Evolutionary conservation across 225 moss, liverwort and hornwort species (phyloP), one percentile per base, ranked within the genome.

Genomic region (Pseudisothecium myosuroides): DNA sequence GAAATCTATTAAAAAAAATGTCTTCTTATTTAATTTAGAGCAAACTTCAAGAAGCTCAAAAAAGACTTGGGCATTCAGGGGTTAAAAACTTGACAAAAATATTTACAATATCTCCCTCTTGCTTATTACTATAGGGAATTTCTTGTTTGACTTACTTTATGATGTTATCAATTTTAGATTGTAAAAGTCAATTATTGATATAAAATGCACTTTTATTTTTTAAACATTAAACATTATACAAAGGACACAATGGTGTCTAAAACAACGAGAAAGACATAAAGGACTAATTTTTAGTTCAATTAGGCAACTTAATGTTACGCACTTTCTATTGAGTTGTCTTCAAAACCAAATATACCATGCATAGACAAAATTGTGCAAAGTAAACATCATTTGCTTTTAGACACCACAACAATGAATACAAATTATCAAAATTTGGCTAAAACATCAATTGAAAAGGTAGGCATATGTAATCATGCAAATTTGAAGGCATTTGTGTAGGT

Each of bases 121-220:
- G 2, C 14, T 6, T 37, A 55, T 78, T 36, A 76, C 37, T n/a
- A 3, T n/a, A 0, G 9, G 0, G 0, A n/a, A n/a, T 1, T 78
- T 37, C 1, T 24, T 14, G 0, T 24, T 78, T 37, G 37, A 37
- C 4, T 55, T 55, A 14, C 5, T 55, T 32, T 26, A 37, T 26
- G 8, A 37, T 78, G 9, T 55, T 37, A n/a, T 56, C 37, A n/a
- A 26, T n/a, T 56, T 10, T 78, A 11, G 56, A 37, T 55, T 56
- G 17, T 16, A 0, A 56, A 26, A 78, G 16, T 26, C 1, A 10
- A 0, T 37, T 37, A n/a, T 56, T n/a, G 16, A 55, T 24, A 17
- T 16, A 4, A 23, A 54, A 5, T 21, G 4, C 14, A 11, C 0
- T 55, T 37, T 16, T 15, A 16, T n/a, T 56, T 9, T 55, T 26